Evolutionary conservation across 2,329 filamentous ascomycete genomes (phyloP).

Genomic region (Monosporascus ibericus): DNA sequence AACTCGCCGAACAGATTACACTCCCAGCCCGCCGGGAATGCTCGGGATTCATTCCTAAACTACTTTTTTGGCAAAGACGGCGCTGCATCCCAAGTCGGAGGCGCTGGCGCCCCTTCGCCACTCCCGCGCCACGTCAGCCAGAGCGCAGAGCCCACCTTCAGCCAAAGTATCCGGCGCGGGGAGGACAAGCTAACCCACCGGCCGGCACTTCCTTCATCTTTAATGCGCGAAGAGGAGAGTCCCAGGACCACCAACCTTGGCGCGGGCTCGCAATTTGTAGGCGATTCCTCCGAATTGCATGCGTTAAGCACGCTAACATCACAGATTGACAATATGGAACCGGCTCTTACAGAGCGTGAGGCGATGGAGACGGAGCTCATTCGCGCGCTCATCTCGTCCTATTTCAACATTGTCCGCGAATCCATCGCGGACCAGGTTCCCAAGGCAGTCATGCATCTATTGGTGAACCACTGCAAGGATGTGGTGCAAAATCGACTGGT

Average conservation of each 20-base stretch:
- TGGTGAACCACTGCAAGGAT: constrained; percentile 98
- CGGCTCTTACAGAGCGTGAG: constrained; percentile 89
- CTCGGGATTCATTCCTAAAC: constrained; percentile 88
- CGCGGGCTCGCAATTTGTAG: constrained; percentile 54
- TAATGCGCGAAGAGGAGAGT: constrained; percentile 30
- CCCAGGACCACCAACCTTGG: constrained; percentile 30
- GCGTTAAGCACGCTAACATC: constrained; percentile 10
- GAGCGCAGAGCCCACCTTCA: constrained; percentile 72
- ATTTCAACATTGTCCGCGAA: constrained; percentile 98
- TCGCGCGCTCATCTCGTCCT: constrained; percentile 90
- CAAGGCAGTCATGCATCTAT: constrained; percentile 96
- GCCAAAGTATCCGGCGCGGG: constrained; percentile 73
- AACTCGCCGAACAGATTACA: constrained; percentile 58
- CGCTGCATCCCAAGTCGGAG: constrained; percentile 39
- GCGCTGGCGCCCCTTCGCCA: constrained; percentile 32
- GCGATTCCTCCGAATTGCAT: constrained; percentile 22
- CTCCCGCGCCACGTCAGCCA: constrained; percentile 67
- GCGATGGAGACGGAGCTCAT: constrained; percentile 97
- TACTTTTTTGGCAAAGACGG: constrained; percentile 99
- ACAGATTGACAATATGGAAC: constrained; percentile 61
- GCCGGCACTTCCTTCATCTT: constrained; percentile 29
- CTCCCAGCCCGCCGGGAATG: constrained; percentile 52
- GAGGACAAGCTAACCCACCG: constrained; percentile 52
- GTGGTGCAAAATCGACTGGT: constrained; percentile 96
- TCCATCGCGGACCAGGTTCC: constrained; percentile 98